A percentile compares a stretch with the other conserved stretches of the same genome.
Conservation (phyloP, 495 filamentous ascomycete species). For the Penicillium ochrochloron region DNA sequence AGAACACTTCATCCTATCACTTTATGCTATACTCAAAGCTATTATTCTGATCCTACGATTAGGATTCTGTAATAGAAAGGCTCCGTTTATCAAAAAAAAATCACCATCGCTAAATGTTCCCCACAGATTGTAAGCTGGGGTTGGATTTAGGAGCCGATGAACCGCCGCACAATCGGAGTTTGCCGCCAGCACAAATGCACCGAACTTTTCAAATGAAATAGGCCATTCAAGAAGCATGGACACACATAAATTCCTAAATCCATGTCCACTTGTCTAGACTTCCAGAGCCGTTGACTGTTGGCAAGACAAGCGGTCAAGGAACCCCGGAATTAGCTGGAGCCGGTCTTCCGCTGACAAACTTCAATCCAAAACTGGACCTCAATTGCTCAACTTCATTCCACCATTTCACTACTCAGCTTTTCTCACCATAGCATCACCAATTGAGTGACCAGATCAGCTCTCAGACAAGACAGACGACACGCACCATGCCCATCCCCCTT, state of each 20-base stretch:
- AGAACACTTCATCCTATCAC: background rate
- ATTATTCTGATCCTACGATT: background rate
- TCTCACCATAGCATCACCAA: background rate
- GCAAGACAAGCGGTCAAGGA: slow-evolving; percentile 8
- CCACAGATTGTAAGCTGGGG: background rate
- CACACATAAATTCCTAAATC: background rate
- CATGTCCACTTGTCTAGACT: background rate
- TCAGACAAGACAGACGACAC: background rate
- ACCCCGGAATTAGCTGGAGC: background rate
- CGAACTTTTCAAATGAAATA: background rate
- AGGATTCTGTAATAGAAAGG: background rate
- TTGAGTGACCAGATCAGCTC: background rate
- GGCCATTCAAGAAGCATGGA: background rate
- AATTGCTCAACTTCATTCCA: background rate
- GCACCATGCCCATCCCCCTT: background rate
- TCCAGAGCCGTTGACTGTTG: background rate
- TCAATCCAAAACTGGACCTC: background rate
- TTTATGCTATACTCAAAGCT: background rate
- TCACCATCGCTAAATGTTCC: background rate
- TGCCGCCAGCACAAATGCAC: background rate
- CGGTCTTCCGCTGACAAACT: background rate
- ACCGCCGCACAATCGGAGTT: background rate
- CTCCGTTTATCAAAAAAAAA: background rate
- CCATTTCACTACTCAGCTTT: background rate
- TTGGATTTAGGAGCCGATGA: background rate